A percentile compares a stretch with the other conserved stretches of the same genome.
These are phyloP conservation scores for Mucor ambiguus DNA, from an alignment of 371 early-diverging fungal genomes.

Conservation along the genomic window DNA sequence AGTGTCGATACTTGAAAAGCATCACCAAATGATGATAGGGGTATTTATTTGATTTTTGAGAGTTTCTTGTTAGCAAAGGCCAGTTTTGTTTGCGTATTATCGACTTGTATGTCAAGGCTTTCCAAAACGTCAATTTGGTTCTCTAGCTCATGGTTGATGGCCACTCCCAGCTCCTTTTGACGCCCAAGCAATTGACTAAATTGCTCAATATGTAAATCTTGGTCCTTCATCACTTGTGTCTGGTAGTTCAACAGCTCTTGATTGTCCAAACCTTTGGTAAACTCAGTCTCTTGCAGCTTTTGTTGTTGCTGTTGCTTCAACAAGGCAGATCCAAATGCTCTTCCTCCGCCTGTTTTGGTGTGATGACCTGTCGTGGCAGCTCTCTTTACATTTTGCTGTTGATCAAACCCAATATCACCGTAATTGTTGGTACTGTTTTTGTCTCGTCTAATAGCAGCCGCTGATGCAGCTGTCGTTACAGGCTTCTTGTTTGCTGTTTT, in stretches of 20 bases:
- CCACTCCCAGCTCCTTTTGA: conserved; percentile 82
- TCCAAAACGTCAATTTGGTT: conserved; percentile 81
- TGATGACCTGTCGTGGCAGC: neutral
- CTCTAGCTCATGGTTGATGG: conserved; percentile 87
- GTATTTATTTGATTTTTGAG: conserved; percentile 10
- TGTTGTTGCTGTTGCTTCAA: conserved; percentile 27
- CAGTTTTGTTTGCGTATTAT: conserved; percentile 70
- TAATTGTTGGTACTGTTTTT: conserved; percentile 1
- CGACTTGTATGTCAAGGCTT: conserved; percentile 80
- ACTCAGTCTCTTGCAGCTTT: conserved; percentile 68
- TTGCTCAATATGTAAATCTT: conserved; percentile 77
- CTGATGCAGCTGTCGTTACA: conserved; percentile 11
- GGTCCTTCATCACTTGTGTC: conserved; percentile 73
- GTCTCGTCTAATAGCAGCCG: neutral
- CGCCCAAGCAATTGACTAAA: conserved; percentile 72
- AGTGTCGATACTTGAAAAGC: too few relatives aligned
- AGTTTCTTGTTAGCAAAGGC: conserved; percentile 74
- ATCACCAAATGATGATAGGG: too few relatives aligned
- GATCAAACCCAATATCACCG: conserved; percentile 33
- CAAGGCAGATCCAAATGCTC: conserved; percentile 69
- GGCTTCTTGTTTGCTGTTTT: neutral
- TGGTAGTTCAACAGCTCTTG: conserved; percentile 76
- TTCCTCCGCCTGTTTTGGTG: conserved; percentile 26
- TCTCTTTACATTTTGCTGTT: conserved; percentile 1
- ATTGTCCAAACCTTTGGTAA: conserved; percentile 76